Percentiles rank a stretch among this genome's conserved stretches.
Evolutionary conservation across 768 basidiomycete species (phyloP).

Genomic region (Serendipita sp.): DNA sequence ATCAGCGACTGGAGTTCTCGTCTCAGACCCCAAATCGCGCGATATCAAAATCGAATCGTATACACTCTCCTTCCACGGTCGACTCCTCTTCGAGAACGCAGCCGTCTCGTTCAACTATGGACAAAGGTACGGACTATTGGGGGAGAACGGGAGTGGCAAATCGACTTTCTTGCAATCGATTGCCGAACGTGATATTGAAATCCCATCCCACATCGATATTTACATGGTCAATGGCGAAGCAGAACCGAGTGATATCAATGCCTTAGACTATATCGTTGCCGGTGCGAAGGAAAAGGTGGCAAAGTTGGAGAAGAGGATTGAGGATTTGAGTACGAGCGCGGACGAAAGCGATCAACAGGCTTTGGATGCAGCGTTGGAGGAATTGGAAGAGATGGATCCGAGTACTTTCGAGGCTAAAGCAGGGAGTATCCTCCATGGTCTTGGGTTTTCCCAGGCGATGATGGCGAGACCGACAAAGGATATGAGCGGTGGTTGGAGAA

Average conservation of each 20-base stretch:
- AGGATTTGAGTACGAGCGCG: constrained; percentile 71
- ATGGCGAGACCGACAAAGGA: constrained; percentile 96
- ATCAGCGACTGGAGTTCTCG: constrained; percentile 81
- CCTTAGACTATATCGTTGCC: constrained; percentile 90
- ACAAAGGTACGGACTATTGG: constrained; percentile 85
- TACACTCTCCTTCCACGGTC: constrained; percentile 93
- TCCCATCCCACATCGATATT: constrained; percentile 91
- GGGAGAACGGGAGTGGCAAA: constrained; percentile 99
- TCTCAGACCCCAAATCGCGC: constrained; percentile 80
- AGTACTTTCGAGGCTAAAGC: constrained; percentile 92
- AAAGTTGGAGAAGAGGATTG: constrained; percentile 80
- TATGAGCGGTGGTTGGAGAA: constrained; percentile 99
- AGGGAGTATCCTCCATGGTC: constrained; percentile 89
- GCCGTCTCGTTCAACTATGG: constrained; percentile 67
- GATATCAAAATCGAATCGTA: constrained; percentile 96
- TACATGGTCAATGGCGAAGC: constrained; percentile 94
- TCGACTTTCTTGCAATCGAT: constrained; percentile 94
- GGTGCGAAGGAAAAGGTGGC: constrained; percentile 90
- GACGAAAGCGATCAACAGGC: constrained; percentile 79
- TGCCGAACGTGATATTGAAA: constrained; percentile 86
- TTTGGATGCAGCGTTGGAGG: constrained; percentile 82
- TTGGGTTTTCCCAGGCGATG: constrained; percentile 81
- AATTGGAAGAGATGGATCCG: constrained; percentile 94
- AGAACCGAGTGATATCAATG: constrained; percentile 87
- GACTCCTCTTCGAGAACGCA: constrained; percentile 35